A percentile compares a stretch with the other conserved stretches of the same genome.
Evolutionary conservation across 345 rosid species (phyloP).

Genomic region (Acer campestre): DNA sequence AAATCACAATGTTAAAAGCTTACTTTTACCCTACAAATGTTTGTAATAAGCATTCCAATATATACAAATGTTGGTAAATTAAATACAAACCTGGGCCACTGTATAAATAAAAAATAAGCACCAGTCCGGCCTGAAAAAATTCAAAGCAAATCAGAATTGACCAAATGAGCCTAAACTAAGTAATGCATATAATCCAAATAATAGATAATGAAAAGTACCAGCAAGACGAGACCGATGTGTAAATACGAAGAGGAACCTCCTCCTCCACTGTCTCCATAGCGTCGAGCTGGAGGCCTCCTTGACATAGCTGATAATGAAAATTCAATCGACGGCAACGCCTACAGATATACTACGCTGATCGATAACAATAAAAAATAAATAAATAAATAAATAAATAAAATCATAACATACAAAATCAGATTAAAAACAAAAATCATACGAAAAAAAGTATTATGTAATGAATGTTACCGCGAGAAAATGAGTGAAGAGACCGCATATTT

Average conservation of each 20-base stretch:
- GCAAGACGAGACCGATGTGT: slow-evolving; percentile 28
- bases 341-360: slow-evolving; percentile 1
- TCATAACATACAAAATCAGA: neutral
- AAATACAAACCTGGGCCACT: slow-evolving; percentile 42
- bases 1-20: too few species aligned
- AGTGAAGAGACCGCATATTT: slow-evolving; percentile 11
- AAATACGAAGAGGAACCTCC: slow-evolving; percentile 29
- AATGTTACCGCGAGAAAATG: slow-evolving; percentile 7
- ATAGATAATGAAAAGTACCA: slow-evolving; percentile 23
- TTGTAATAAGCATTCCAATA: neutral
- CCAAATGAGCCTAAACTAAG: neutral
- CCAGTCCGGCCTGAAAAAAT: slow-evolving; percentile 34
- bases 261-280: slow-evolving; percentile 34
- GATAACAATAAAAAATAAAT: neutral
- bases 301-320: slow-evolving; percentile 28
- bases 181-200: neutral
- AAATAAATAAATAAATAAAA: neutral
- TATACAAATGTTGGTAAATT: neutral
- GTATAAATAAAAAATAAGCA: slow-evolving; percentile 31
- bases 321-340: neutral
- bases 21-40: neutral
- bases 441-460: neutral
- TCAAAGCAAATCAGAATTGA: neutral
- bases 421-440: neutral
- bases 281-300: slow-evolving; percentile 37